Evolutionary conservation across 257 asterid genomes (phyloP).

Genomic region (Nemophila menziesii): DNA sequence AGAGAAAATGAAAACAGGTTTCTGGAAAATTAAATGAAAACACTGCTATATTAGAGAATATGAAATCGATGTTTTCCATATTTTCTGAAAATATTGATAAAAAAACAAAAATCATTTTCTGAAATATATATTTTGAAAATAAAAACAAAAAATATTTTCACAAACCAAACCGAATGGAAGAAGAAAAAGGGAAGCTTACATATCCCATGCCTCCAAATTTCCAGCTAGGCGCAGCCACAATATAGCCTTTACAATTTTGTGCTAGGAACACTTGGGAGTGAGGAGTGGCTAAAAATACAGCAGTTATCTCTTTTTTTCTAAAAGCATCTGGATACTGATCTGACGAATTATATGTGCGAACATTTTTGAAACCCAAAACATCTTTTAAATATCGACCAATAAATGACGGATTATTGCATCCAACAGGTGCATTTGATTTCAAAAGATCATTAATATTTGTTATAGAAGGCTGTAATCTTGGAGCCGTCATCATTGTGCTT

Average conservation of each 20-base stretch:
- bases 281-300: conserved; percentile 51
- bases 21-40: too few relatives aligned
- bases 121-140: too few relatives aligned
- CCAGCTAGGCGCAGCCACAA: conserved; percentile 30
- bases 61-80: too few relatives aligned
- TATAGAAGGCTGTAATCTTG: conserved; percentile 34
- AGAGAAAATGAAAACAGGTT: too few relatives aligned
- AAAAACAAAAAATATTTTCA: not conserved
- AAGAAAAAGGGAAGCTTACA: conserved; percentile 27
- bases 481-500: conserved; percentile 48
- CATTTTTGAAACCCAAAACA: conserved; percentile 26
- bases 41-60: too few relatives aligned
- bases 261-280: conserved; percentile 50
- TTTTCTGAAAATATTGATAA: too few relatives aligned
- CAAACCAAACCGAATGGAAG: not conserved
- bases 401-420: conserved; percentile 43
- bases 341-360: conserved; percentile 25
- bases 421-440: conserved; percentile 32
- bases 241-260: conserved; percentile 36
- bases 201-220: conserved; percentile 64
- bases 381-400: conserved; percentile 22
- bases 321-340: conserved; percentile 39
- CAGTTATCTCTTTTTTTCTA: conserved; percentile 31
- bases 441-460: conserved; percentile 27
- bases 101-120: too few relatives aligned